Percentiles rank a stretch among this genome's conserved stretches.
These are phyloP conservation scores for Pseudogymnoascus sp. DNA, from an alignment of 2,329 filamentous ascomycete genomes.

Conservation along the genomic window DNA sequence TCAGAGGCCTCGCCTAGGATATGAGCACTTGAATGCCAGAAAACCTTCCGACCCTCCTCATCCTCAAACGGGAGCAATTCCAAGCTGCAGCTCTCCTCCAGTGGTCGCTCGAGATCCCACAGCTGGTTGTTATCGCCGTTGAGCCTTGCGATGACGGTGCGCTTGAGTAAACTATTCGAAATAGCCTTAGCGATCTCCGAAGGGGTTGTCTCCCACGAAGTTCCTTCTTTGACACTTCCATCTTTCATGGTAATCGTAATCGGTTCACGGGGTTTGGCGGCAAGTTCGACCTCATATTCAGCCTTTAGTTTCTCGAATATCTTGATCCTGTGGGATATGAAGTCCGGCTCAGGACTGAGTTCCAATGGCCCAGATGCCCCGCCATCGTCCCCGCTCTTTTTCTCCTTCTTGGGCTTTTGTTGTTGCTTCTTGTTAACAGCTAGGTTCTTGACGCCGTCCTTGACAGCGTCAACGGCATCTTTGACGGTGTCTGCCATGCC, in stretches of 20 bases:
- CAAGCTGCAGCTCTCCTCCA: conserved; percentile 81
- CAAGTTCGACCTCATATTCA: conserved; percentile 69
- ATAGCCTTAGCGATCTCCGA: conserved; percentile 70
- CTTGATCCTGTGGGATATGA: conserved; percentile 74
- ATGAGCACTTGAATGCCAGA: conserved; percentile 96
- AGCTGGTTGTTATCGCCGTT: conserved; percentile 64
- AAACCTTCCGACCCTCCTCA: conserved; percentile 75
- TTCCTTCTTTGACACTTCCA: conserved; percentile 64
- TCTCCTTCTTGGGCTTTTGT: conserved; percentile 42
- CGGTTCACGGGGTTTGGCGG: conserved; percentile 61
- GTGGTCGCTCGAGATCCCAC: conserved; percentile 86
- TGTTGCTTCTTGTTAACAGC: conserved; percentile 38
- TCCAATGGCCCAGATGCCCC: conserved; percentile 37
- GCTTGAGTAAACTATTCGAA: conserved; percentile 77
- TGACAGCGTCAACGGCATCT: conserved; percentile 40
- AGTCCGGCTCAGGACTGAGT: conserved; percentile 57
- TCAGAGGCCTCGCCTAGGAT: conserved; percentile 93
- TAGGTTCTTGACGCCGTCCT: conserved; percentile 53
- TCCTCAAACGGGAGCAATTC: conserved; percentile 77
- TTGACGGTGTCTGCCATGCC: conserved; percentile 42
- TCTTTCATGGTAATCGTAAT: conserved; percentile 70
- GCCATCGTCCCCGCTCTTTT: conserved; percentile 39
- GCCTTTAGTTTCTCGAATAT: conserved; percentile 87
- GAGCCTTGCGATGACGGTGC: conserved; percentile 77
- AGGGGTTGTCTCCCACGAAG: conserved; percentile 87